Percentiles rank a stretch among this genome's conserved stretches.
Evolutionary conservation across 108 stramenopile species (phyloP).

Genomic region (Epipyxis sp.): DNA sequence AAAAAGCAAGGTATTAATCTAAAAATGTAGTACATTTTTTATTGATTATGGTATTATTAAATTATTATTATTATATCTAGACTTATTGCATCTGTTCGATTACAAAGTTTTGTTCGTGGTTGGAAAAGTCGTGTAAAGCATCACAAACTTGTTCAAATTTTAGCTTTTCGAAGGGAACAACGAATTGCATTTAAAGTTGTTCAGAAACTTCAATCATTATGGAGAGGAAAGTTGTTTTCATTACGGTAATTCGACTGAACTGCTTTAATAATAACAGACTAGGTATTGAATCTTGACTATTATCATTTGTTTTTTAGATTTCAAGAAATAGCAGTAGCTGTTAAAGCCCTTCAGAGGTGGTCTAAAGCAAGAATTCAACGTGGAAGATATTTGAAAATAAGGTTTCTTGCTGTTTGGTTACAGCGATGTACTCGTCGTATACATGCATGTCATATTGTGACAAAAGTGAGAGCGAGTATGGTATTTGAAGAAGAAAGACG

Average conservation of each 20-base stretch:
- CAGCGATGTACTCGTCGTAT: too few species aligned
- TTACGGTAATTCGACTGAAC: too few species aligned
- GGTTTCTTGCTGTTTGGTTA: background rate
- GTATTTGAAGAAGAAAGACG: too few species aligned
- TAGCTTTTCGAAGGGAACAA: background rate
- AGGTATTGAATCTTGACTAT: too few species aligned
- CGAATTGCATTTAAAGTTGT: slow-evolving; percentile 9
- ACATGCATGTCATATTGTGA: too few species aligned
- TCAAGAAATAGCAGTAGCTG: background rate
- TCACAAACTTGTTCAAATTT: background rate
- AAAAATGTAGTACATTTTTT: too few species aligned
- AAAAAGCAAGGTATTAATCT: too few species aligned
- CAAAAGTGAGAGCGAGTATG: too few species aligned
- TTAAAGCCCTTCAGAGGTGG: background rate
- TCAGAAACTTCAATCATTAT: slow-evolving; percentile 8
- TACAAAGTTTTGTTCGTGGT: slow-evolving; percentile 14
- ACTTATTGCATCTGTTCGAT: background rate
- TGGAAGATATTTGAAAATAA: background rate
- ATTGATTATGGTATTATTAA: too few species aligned
- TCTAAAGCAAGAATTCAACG: background rate
- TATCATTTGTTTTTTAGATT: background rate
- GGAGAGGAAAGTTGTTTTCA: slow-evolving; percentile 6
- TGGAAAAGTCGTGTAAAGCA: background rate
- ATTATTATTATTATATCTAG: too few species aligned
- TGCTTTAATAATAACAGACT: too few species aligned